phyloP scores from a whole-genome alignment of 2,329 filamentous ascomycete genomes.

The Diatrype stigma region DNA sequence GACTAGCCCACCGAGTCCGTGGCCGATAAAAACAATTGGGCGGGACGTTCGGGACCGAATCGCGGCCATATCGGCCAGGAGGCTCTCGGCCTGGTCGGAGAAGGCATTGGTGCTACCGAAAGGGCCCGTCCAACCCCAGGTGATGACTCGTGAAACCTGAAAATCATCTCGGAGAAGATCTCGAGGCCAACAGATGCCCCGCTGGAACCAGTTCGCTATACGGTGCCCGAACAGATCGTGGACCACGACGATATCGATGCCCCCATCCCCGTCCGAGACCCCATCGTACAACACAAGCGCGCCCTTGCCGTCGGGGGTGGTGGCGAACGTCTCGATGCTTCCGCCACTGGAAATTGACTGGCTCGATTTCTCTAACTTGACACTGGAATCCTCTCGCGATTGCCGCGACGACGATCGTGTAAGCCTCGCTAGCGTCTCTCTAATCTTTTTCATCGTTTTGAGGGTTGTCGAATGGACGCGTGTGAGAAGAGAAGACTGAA shows the following conservation, averaged over 20 bases:
- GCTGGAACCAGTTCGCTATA: slow-evolving; percentile 21
- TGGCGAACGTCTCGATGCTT: slow-evolving; percentile 21
- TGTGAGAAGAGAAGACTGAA: background rate
- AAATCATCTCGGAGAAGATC: slow-evolving; percentile 26
- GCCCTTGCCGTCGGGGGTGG: slow-evolving; percentile 22
- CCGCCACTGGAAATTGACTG: slow-evolving; percentile 24
- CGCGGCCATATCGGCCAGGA: slow-evolving; percentile 23
- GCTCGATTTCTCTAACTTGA: slow-evolving; percentile 23
- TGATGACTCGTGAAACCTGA: slow-evolving; percentile 21
- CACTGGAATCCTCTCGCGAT: slow-evolving; percentile 16
- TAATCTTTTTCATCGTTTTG: slow-evolving; percentile 25
- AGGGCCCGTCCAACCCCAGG: slow-evolving; percentile 24
- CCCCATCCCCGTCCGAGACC: slow-evolving; percentile 18
- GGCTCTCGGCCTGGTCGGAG: slow-evolving; percentile 22
- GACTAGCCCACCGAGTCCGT: slow-evolving; percentile 26
- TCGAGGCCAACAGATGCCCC: slow-evolving; percentile 25
- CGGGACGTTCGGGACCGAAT: slow-evolving; percentile 21
- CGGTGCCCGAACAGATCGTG: slow-evolving; percentile 26
- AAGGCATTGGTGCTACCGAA: slow-evolving; percentile 20
- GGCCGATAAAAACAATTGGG: slow-evolving; percentile 26
- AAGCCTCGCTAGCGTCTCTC: slow-evolving; percentile 25
- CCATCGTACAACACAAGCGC: slow-evolving; percentile 22
- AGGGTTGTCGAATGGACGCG: background rate
- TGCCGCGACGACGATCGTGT: slow-evolving; percentile 22
- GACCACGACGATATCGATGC: slow-evolving; percentile 26